phyloP scores from a whole-genome alignment of 2,329 filamentous ascomycete genomes.

The Alternaria infectoria region DNA sequence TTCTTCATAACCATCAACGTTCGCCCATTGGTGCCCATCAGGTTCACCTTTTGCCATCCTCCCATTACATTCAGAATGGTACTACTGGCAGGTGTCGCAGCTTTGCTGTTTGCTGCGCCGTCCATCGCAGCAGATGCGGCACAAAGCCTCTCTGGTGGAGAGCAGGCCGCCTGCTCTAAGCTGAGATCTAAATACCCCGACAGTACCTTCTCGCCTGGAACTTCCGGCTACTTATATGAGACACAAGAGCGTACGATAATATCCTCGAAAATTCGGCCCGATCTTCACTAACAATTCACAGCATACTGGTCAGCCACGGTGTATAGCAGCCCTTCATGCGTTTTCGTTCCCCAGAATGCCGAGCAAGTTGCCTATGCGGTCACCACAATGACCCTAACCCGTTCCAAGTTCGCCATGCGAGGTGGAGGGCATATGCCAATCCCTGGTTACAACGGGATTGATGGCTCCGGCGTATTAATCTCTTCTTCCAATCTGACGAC shows the following conservation, averaged over 20 bases:
- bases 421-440: conserved; percentile 36
- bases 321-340: conserved; percentile 23
- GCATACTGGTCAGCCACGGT: conserved; percentile 17
- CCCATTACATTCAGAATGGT: neutral
- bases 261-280: too few species aligned
- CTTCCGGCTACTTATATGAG: neutral
- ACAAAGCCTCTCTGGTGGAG: neutral
- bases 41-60: neutral
- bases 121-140: neutral
- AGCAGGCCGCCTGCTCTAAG: neutral
- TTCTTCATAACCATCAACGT: neutral
- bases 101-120: neutral
- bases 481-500: conserved; percentile 26
- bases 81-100: neutral
- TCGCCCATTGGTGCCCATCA: neutral
- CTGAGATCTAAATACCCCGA: neutral
- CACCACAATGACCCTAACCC: conserved; percentile 14
- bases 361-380: conserved; percentile 26
- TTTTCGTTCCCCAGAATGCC: conserved; percentile 25
- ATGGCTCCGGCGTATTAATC: conserved; percentile 22
- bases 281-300: neutral
- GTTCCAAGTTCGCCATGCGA: conserved; percentile 25
- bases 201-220: neutral
- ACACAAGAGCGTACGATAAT: neutral
- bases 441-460: conserved; percentile 20